Evolutionary conservation across 192 early-diverging fungal species (phyloP).

Genomic region (Mortierella antarctica): DNA sequence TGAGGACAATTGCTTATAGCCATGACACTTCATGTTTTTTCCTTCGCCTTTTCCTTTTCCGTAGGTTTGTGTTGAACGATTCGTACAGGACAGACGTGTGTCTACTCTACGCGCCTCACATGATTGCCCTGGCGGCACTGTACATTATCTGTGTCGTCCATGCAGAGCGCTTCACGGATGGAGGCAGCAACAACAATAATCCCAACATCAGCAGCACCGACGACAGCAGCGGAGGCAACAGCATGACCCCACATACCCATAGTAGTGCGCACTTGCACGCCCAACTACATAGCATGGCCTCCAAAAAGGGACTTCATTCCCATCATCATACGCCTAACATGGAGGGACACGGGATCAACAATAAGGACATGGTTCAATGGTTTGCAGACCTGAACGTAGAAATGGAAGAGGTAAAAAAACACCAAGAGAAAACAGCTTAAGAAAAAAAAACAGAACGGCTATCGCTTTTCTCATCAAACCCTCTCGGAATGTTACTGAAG

Average conservation of each 20-base stretch:
- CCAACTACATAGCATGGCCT: slow-evolving; percentile 31
- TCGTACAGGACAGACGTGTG: slow-evolving; percentile 82
- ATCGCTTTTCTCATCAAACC: not conserved
- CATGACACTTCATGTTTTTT: slow-evolving; percentile 1
- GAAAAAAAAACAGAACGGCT: not conserved
- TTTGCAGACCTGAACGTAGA: slow-evolving; percentile 86
- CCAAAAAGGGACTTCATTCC: slow-evolving; percentile 14
- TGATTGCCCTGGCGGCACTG: slow-evolving; percentile 86
- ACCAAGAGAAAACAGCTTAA: not conserved
- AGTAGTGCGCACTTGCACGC: slow-evolving; percentile 33
- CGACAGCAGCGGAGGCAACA: slow-evolving; percentile 15
- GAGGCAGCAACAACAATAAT: slow-evolving; percentile 8
- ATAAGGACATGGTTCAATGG: slow-evolving; percentile 79
- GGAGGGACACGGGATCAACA: slow-evolving; percentile 52
- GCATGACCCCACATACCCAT: slow-evolving; percentile 11
- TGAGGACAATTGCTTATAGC: not conserved
- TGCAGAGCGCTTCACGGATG: slow-evolving; percentile 34
- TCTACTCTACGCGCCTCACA: slow-evolving; percentile 89
- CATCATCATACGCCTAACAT: slow-evolving; percentile 14
- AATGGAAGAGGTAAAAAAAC: slow-evolving; percentile 67
- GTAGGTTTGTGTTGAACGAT: slow-evolving; percentile 83
- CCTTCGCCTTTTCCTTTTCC: slow-evolving; percentile 10
- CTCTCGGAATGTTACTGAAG: not conserved
- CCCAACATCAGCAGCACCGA: slow-evolving; percentile 6
- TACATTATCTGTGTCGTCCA: slow-evolving; percentile 75